A percentile compares a stretch with the other conserved stretches of the same genome.
Evolutionary conservation across 2,329 filamentous ascomycete genomes (phyloP).

Genomic region (Sporothrix brasiliensis): DNA sequence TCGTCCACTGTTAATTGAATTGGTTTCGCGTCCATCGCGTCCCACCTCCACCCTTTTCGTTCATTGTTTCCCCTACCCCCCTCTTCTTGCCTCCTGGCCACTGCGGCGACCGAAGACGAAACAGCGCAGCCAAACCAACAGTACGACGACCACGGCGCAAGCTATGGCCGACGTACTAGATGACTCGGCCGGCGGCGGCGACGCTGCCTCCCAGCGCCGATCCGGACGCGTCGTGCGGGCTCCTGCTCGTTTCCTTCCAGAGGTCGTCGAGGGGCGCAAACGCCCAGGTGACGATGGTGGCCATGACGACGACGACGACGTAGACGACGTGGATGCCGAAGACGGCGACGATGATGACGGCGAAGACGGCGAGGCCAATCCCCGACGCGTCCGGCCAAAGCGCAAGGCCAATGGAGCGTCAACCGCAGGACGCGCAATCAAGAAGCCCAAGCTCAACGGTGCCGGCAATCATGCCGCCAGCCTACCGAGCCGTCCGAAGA

Average conservation of each 20-base stretch:
- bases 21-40: constrained; percentile 20
- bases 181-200: constrained; percentile 28
- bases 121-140: neutral
- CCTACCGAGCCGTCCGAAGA: constrained; percentile 59
- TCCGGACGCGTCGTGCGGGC: constrained; percentile 68
- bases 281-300: constrained; percentile 44
- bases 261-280: constrained; percentile 62
- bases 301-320: constrained; percentile 46
- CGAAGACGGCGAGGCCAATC: constrained; percentile 40
- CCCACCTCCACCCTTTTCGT: neutral
- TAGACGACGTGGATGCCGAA: constrained; percentile 46
- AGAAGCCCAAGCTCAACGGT: constrained; percentile 67
- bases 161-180: constrained; percentile 28
- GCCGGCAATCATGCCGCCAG: constrained; percentile 49
- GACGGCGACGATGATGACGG: constrained; percentile 45
- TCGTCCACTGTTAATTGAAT: constrained; percentile 17
- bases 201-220: constrained; percentile 55
- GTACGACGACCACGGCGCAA: neutral
- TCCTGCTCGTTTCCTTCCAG: constrained; percentile 62
- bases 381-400: constrained; percentile 46
- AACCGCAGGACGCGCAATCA: constrained; percentile 58
- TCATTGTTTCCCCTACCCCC: neutral
- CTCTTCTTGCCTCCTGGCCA: neutral
- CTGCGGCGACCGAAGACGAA: neutral
- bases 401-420: constrained; percentile 31